phyloP scores from a whole-genome alignment of 805 yeast genomes.

The Hermanozyma aechmeae region DNA sequence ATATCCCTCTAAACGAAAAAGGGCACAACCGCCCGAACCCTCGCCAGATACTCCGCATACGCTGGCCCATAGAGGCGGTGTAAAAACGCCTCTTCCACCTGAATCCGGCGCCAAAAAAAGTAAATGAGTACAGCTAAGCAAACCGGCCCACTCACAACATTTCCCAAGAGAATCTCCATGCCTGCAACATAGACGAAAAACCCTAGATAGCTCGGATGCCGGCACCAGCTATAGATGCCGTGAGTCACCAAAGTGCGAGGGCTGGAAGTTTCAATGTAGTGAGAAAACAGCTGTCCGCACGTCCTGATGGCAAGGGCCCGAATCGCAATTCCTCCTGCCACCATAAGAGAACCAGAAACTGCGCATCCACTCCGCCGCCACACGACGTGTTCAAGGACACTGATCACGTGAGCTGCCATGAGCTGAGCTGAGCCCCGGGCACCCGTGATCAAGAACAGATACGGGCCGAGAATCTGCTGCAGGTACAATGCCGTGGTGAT shows the following conservation, averaged over 20 bases:
- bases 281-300: constrained; percentile 28
- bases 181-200: constrained; percentile 26
- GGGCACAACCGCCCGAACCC: constrained; percentile 21
- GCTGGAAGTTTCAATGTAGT: constrained; percentile 16
- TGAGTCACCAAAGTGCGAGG: constrained; percentile 14
- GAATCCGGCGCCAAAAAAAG: constrained; percentile 22
- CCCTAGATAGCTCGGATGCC: constrained; percentile 34
- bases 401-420: constrained; percentile 17
- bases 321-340: constrained; percentile 15
- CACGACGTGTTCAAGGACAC: constrained; percentile 15
- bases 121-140: constrained; percentile 10
- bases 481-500: constrained; percentile 15
- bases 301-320: constrained; percentile 21
- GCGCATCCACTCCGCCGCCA: background rate
- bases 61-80: constrained; percentile 16
- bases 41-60: constrained; percentile 16
- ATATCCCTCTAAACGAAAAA: too few species aligned
- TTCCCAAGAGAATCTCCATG: constrained; percentile 17
- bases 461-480: constrained; percentile 13
- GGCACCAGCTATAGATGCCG: constrained; percentile 20
- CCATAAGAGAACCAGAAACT: constrained; percentile 9
- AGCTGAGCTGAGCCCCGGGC: constrained; percentile 24
- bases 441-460: constrained; percentile 26
- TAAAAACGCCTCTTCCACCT: constrained; percentile 26
- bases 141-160: constrained; percentile 10